phyloP scores from a whole-genome alignment of 2,329 filamentous ascomycete species.

The Chaetomium sp. region DNA sequence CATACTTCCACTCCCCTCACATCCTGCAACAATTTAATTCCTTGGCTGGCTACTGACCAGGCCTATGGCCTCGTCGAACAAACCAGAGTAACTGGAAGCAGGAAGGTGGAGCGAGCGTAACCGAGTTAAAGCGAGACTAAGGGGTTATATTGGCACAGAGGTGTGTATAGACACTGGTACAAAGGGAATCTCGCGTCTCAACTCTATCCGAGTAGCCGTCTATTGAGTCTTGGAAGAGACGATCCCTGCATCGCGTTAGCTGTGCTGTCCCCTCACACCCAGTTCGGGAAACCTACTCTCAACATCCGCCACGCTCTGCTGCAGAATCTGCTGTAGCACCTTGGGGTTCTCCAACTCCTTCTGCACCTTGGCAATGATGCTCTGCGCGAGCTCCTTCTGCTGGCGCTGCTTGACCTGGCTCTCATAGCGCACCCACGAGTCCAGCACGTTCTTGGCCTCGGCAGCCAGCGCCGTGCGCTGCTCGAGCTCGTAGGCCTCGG shows the following conservation, averaged over 20 bases:
- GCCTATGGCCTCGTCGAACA: not conserved
- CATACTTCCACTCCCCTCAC: not conserved
- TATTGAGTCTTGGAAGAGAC: conserved; percentile 66
- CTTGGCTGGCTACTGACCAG: not conserved
- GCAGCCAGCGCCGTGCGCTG: conserved; percentile 88
- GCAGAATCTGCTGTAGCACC: conserved; percentile 93
- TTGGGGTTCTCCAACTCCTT: conserved; percentile 99
- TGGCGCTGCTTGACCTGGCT: conserved; percentile 98
- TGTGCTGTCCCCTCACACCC: conserved; percentile 37
- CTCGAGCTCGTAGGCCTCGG: conserved; percentile 94
- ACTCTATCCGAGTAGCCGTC: conserved; percentile 40
- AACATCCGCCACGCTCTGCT: conserved; percentile 93
- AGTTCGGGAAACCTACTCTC: conserved; percentile 67
- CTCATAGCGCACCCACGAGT: conserved; percentile 99
- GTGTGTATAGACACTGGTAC: conserved; percentile 58
- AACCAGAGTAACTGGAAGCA: not conserved
- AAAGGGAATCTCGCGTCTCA: conserved; percentile 52
- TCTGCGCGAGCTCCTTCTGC: conserved; percentile 92
- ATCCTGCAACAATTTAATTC: not conserved
- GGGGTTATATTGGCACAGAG: conserved; percentile 54
- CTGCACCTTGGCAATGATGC: conserved; percentile 93
- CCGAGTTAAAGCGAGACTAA: conserved; percentile 9
- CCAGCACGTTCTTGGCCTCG: conserved; percentile 93
- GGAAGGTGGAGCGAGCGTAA: not conserved
- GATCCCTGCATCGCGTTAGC: conserved; percentile 54